Evolutionary conservation across 345 rosid genomes (phyloP), one percentile per base, ranked within the genome.

Genomic region (Hibiscus syriacus): DNA sequence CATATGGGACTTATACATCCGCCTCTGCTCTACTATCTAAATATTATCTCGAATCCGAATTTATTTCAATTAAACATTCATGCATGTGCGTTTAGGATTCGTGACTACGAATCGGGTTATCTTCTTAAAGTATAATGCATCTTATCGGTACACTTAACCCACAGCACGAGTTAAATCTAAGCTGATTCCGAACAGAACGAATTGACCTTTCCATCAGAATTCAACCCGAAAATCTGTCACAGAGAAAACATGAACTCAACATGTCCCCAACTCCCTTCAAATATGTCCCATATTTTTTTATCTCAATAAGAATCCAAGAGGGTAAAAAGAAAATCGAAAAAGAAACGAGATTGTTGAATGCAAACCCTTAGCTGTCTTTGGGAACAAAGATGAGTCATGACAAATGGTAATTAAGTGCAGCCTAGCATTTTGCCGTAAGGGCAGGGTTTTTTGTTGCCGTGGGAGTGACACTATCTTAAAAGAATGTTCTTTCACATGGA

Each of bases 401-500:
- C 46, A 59, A 36, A 36, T 36, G 48, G 45, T 11, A 6, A 19
- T 36, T 59, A 38, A 19, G 66, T n/a, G 34, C 17, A 19, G 45
- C 16, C 26, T 41, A 64, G 23, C 52, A 25, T 26, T 64, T 39
- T n/a, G 22, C 52, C 46, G 13, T 62, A 6, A 27, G 32, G 19
- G 27, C 48, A 41, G 3, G 19, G 7, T 20, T 27, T 29, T 48
- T 29, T 66, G 30, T 66, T 32, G 46, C 12, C 30, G 52, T 53
- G 36, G 55, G 55, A 63, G 23, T 25, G 74, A 66, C 57, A 58
- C 32, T 29, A 74, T 71, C 66, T 69, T 38, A 41, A 26, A 77
- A 80, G 76, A 77, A 76, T 73, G 75, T 29, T 77, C 68, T 68
- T 69, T 68, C 80, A 76, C 80, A 55, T 71, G 80, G 65, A 11